Conservation (phyloP, 805 yeast genomes). For the Candida corydali region DNA sequence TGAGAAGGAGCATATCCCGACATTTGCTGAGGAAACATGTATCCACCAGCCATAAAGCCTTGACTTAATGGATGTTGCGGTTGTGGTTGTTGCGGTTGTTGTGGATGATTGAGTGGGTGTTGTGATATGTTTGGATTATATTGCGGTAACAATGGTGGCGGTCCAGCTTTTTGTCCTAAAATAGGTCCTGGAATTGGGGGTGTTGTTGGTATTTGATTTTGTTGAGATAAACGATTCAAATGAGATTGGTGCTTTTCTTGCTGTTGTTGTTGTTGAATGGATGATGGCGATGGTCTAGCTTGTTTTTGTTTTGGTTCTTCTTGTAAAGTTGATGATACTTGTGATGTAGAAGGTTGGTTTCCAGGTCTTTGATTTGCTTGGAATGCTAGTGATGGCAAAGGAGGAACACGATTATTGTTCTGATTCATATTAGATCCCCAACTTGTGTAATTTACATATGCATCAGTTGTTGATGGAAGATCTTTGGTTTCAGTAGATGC, state of each 20-base stretch:
- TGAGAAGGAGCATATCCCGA: neutral
- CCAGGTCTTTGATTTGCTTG: neutral
- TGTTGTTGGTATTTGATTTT: neutral
- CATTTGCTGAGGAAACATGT: conserved; percentile 7
- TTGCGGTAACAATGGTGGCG: conserved; percentile 4
- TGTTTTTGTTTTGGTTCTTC: neutral
- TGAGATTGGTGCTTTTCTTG: neutral
- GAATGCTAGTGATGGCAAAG: neutral
- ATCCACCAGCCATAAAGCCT: conserved; percentile 1
- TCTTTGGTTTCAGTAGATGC: too few relatives aligned
- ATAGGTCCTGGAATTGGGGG: neutral
- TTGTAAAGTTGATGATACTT: neutral
- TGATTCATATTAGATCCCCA: neutral
- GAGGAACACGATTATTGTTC: neutral
- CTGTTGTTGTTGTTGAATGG: conserved; percentile 1
- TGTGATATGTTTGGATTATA: too few relatives aligned
- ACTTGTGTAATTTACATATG: too few relatives aligned
- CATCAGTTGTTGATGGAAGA: too few relatives aligned
- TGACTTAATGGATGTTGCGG: conserved; percentile 3
- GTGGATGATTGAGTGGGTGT: neutral
- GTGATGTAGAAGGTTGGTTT: neutral
- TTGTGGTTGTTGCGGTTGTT: conserved; percentile 5
- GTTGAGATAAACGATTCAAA: conserved; percentile 1
- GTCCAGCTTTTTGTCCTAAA: conserved; percentile 2
- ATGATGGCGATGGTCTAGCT: neutral